Evolutionary conservation across 192 early-diverging fungal genomes (phyloP).

Genomic region (Backusella parvicylindrica): DNA sequence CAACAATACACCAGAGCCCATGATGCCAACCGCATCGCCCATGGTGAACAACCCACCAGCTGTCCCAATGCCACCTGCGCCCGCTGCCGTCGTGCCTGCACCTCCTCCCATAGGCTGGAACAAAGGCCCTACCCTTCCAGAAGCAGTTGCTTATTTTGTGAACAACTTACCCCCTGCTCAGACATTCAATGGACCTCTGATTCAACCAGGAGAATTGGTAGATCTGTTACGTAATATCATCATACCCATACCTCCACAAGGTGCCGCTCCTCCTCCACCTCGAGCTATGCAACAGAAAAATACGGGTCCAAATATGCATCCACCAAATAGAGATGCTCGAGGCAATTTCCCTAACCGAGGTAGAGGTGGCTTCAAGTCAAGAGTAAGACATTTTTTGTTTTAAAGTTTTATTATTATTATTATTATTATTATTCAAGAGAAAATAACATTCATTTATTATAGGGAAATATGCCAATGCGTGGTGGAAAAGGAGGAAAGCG

Average conservation of each 20-base stretch:
- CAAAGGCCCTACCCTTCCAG: constrained; percentile 32
- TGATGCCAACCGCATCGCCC: constrained; percentile 1
- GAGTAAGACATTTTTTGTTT: constrained; percentile 31
- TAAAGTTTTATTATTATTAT: too few relatives aligned
- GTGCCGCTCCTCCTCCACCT: background rate
- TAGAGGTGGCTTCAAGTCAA: constrained; percentile 26
- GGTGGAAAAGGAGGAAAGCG: constrained; percentile 37
- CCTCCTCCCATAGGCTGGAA: constrained; percentile 1
- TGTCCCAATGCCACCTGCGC: constrained; percentile 4
- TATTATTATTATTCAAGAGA: background rate
- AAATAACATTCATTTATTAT: background rate
- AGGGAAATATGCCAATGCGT: constrained; percentile 12
- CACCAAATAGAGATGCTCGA: constrained; percentile 17
- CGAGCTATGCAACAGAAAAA: constrained; percentile 10
- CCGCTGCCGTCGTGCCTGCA: background rate
- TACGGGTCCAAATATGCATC: constrained; percentile 14
- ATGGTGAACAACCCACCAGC: background rate
- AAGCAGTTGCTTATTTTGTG: constrained; percentile 43
- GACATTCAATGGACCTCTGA: constrained; percentile 42
- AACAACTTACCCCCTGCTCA: constrained; percentile 41
- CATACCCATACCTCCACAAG: constrained; percentile 36
- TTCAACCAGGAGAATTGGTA: constrained; percentile 36
- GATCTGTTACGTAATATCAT: constrained; percentile 41
- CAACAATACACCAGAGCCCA: constrained; percentile 12
- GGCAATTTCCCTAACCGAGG: constrained; percentile 7